phyloP scores from a whole-genome alignment of 805 yeast species.

The Yamadazyma philogaea region DNA sequence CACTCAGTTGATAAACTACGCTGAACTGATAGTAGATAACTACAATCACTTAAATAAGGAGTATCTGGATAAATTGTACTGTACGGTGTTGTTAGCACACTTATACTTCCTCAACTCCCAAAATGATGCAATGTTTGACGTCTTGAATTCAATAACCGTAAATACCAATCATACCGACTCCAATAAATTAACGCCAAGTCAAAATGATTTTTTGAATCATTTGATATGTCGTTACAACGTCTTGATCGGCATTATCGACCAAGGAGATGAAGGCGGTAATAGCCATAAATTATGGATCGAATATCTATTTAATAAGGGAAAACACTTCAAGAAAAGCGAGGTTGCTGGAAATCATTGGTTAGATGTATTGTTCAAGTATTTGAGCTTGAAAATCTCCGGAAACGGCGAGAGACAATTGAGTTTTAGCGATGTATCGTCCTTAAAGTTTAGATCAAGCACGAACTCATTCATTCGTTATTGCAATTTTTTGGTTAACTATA shows the following conservation, averaged over 20 bases:
- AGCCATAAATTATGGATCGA: slow-evolving; percentile 26
- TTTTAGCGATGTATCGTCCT: slow-evolving; percentile 14
- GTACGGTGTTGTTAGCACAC: slow-evolving; percentile 32
- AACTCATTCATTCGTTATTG: slow-evolving; percentile 24
- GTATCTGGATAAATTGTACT: slow-evolving; percentile 32
- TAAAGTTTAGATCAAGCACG: slow-evolving; percentile 24
- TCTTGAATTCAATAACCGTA: slow-evolving; percentile 16
- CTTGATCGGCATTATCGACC: slow-evolving; percentile 25
- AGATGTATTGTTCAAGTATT: slow-evolving; percentile 22
- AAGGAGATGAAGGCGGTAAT: slow-evolving; percentile 8
- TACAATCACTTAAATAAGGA: slow-evolving; percentile 21
- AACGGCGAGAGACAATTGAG: slow-evolving; percentile 18
- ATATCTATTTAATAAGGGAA: slow-evolving; percentile 22
- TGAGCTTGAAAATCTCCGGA: slow-evolving; percentile 17
- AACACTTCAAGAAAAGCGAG: slow-evolving; percentile 26
- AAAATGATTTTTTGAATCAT: slow-evolving; percentile 25
- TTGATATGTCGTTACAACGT: slow-evolving; percentile 33
- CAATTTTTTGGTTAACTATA: slow-evolving; percentile 23
- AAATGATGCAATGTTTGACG: slow-evolving; percentile 18
- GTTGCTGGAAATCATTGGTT: slow-evolving; percentile 37
- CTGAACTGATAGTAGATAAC: slow-evolving; percentile 24
- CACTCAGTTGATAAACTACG: slow-evolving; percentile 24
- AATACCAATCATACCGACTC: slow-evolving; percentile 11
- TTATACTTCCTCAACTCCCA: slow-evolving; percentile 29
- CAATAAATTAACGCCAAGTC: slow-evolving; percentile 16